These are phyloP conservation scores for Orychophragmus violaceus DNA, from an alignment of 345 rosid species.

Conservation along the genomic window DNA sequence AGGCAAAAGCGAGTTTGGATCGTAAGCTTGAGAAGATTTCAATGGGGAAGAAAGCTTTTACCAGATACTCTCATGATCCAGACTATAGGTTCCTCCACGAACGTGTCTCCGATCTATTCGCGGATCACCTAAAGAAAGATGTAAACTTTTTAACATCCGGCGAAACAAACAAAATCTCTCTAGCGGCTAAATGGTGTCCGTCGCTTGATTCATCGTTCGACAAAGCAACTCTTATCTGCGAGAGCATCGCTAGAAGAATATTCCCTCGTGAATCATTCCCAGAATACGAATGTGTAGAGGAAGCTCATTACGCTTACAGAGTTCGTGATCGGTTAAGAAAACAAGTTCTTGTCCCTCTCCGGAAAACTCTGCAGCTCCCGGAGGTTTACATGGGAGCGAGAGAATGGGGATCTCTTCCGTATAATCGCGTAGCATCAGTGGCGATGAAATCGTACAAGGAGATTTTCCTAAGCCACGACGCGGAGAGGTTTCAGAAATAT, in stretches of 20 bases:
- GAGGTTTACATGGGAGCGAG: slow-evolving; percentile 56
- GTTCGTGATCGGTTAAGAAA: slow-evolving; percentile 57
- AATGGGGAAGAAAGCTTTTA: slow-evolving; percentile 38
- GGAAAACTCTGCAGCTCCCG: slow-evolving; percentile 47
- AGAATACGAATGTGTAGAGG: slow-evolving; percentile 52
- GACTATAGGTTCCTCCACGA: slow-evolving; percentile 48
- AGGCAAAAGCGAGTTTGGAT: slow-evolving; percentile 36
- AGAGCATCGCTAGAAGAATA: slow-evolving; percentile 46
- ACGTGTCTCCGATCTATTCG: slow-evolving; percentile 48
- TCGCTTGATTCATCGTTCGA: slow-evolving; percentile 56
- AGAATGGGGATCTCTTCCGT: slow-evolving; percentile 42
- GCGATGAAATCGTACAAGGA: slow-evolving; percentile 60
- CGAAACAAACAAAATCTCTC: slow-evolving; percentile 33
- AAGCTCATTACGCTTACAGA: slow-evolving; percentile 56
- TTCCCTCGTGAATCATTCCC: slow-evolving; percentile 39
- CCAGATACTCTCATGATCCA: slow-evolving; percentile 37
- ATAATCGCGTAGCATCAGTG: slow-evolving; percentile 50
- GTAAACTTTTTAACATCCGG: slow-evolving; percentile 29
- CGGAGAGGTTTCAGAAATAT: slow-evolving; percentile 37
- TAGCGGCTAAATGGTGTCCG: slow-evolving; percentile 74
- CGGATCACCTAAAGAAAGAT: slow-evolving; percentile 32
- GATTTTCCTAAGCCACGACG: slow-evolving; percentile 44
- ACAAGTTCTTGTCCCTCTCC: slow-evolving; percentile 49
- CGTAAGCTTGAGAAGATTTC: slow-evolving; percentile 34
- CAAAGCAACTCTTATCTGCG: slow-evolving; percentile 41